These are phyloP conservation scores for Lichtheimia hyalospora DNA, from an alignment of 371 early-diverging fungal genomes.

Conservation along the genomic window DNA sequence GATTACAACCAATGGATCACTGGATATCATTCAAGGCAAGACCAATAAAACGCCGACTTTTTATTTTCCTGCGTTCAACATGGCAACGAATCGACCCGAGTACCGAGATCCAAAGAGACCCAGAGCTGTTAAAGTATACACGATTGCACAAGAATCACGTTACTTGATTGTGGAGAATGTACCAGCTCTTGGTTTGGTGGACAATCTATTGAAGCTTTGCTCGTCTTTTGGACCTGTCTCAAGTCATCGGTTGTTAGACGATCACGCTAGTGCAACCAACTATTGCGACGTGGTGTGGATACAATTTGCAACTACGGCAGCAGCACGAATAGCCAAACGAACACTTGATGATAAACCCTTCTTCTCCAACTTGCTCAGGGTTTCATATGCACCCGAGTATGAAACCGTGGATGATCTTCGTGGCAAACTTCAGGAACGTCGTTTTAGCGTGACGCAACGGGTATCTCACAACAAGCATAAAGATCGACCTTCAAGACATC, in stretches of 20 bases:
- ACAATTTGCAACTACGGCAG: slow-evolving; percentile 20
- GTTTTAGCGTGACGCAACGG: background rate
- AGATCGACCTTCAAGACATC: background rate
- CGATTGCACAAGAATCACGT: slow-evolving; percentile 54
- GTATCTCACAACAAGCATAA: no score
- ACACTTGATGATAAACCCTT: slow-evolving; percentile 48
- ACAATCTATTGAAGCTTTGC: slow-evolving; percentile 35
- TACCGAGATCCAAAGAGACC: slow-evolving; percentile 37
- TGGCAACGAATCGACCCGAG: slow-evolving; percentile 26
- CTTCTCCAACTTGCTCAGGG: slow-evolving; percentile 34
- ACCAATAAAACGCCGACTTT: slow-evolving; percentile 3
- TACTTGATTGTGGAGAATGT: slow-evolving; percentile 51
- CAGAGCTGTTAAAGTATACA: slow-evolving; percentile 49
- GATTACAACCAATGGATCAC: background rate
- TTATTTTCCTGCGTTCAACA: slow-evolving; percentile 1
- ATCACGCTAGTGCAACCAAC: slow-evolving; percentile 28
- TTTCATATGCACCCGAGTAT: slow-evolving; percentile 52
- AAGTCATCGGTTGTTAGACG: slow-evolving; percentile 29
- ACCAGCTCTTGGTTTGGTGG: slow-evolving; percentile 32
- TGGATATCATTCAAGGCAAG: background rate
- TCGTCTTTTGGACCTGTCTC: slow-evolving; percentile 33
- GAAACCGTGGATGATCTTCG: slow-evolving; percentile 52
- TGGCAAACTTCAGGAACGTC: slow-evolving; percentile 39
- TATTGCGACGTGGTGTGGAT: slow-evolving; percentile 39
- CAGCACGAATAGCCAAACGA: slow-evolving; percentile 45